Evolutionary conservation across 140 eudicot species (phyloP).

Genomic region (Erigeron philadelphicus): DNA sequence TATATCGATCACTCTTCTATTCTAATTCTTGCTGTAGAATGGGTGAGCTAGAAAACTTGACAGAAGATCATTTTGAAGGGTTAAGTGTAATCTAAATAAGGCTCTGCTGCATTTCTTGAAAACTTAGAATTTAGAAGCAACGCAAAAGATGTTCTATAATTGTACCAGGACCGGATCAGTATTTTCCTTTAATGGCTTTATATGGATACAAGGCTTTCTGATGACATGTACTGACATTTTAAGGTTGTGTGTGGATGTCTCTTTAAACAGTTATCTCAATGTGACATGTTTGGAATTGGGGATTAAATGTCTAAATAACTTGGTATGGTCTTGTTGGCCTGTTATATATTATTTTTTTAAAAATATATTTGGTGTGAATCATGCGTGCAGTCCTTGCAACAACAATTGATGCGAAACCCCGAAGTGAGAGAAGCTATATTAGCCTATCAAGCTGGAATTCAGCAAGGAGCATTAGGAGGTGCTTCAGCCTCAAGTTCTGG

Average conservation of each 20-base stretch:
- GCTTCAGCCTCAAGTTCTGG: constrained; percentile 36
- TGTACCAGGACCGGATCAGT: neutral
- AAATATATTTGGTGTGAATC: constrained; percentile 2
- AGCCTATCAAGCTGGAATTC: constrained; percentile 66
- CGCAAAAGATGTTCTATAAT: neutral
- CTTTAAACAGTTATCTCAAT: neutral
- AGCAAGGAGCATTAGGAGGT: constrained; percentile 57
- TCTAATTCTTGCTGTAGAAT: neutral
- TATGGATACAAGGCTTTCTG: neutral
- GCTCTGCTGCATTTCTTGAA: neutral
- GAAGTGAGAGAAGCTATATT: constrained; percentile 75
- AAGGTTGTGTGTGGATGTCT: neutral
- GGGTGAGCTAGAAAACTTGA: neutral
- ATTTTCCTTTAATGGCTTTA: neutral
- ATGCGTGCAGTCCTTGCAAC: constrained; percentile 61
- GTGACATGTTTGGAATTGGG: neutral
- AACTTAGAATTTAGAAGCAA: neutral
- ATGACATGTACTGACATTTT: neutral
- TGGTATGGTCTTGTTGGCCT: neutral
- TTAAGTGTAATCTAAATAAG: neutral
- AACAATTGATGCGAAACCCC: constrained; percentile 69
- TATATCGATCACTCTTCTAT: neutral
- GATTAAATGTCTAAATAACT: neutral
- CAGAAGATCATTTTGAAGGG: neutral
- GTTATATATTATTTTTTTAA: neutral